A percentile compares a stretch with the other conserved stretches of the same genome.
These are phyloP conservation scores for Beauveria bassiana DNA, from an alignment of 2,329 filamentous ascomycete genomes.

Conservation along the genomic window DNA sequence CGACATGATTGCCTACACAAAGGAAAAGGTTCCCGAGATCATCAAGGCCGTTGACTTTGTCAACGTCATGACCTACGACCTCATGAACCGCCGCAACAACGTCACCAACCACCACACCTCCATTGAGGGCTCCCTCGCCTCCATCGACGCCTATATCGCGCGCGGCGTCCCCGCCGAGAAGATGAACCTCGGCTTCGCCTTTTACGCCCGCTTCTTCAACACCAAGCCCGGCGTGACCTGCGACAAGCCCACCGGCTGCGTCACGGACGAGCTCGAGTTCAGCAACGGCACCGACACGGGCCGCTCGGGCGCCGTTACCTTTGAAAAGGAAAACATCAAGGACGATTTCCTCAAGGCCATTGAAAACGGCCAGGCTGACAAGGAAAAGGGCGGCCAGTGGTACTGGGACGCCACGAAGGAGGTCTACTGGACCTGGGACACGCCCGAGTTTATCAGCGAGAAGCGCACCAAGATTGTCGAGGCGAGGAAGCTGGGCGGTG, in stretches of 20 bases:
- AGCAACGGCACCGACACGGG: slow-evolving; percentile 52
- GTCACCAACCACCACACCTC: slow-evolving; percentile 58
- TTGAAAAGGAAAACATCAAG: slow-evolving; percentile 26
- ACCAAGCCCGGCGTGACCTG: slow-evolving; percentile 41
- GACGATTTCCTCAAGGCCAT: slow-evolving; percentile 34
- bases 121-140: slow-evolving; percentile 42
- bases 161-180: slow-evolving; percentile 47
- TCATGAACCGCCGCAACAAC: slow-evolving; percentile 65
- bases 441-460: slow-evolving; percentile 34
- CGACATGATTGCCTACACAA: slow-evolving; percentile 63
- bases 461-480: slow-evolving; percentile 40
- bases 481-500: slow-evolving; percentile 36
- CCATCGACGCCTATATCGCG: slow-evolving; percentile 51
- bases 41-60: slow-evolving; percentile 55
- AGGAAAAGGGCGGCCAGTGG: slow-evolving; percentile 45
- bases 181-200: slow-evolving; percentile 60
- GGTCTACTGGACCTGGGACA: slow-evolving; percentile 51
- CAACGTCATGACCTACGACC: slow-evolving; percentile 66
- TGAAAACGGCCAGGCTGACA: slow-evolving; percentile 33
- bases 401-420: slow-evolving; percentile 39
- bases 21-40: slow-evolving; percentile 48
- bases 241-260: slow-evolving; percentile 46
- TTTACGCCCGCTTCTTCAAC: slow-evolving; percentile 62
- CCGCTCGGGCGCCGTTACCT: slow-evolving; percentile 34
- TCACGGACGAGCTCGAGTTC: slow-evolving; percentile 51